A percentile compares a stretch with the other conserved stretches of the same genome.
Evolutionary conservation across 139 green algal genomes (phyloP).

Genomic region (Edaphochlamys debaryana): DNA sequence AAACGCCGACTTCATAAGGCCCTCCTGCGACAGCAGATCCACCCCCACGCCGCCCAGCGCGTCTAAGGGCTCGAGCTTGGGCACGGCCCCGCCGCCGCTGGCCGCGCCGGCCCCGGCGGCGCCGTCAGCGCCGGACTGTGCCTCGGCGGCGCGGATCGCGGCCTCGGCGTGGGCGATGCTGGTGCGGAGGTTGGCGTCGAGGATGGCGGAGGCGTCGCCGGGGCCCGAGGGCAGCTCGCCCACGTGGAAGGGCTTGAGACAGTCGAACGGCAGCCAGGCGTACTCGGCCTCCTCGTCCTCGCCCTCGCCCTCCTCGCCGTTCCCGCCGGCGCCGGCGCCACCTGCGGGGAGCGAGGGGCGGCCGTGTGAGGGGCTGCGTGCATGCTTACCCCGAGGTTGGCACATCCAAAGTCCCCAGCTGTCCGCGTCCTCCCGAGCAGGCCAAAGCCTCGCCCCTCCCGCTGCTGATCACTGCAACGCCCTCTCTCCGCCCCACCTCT

Average conservation of each 20-base stretch:
- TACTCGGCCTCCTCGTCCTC: conserved; percentile 91
- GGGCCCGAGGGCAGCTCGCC: conserved; percentile 55
- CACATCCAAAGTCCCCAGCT: too few relatives aligned
- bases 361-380: too few relatives aligned
- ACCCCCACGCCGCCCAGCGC: too few relatives aligned
- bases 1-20: too few relatives aligned
- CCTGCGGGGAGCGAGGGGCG: too few relatives aligned
- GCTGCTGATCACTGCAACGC: too few relatives aligned
- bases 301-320: conserved; percentile 73
- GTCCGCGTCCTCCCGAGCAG: too few relatives aligned
- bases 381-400: too few relatives aligned
- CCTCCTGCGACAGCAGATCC: too few relatives aligned
- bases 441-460: too few relatives aligned
- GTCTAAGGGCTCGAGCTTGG: conserved; percentile 21
- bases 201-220: conserved; percentile 1
- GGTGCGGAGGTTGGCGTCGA: conserved; percentile 51
- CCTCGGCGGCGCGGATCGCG: conserved; percentile 37
- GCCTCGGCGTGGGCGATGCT: conserved; percentile 68
- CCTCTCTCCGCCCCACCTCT: too few relatives aligned
- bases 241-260: conserved; percentile 78
- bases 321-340: not conserved
- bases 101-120: not conserved
- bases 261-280: conserved; percentile 85
- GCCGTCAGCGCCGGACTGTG: conserved; percentile 9
- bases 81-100: not conserved